These are phyloP conservation scores for Claviceps sp. DNA, from an alignment of 2,329 filamentous ascomycete species.

Conservation along the genomic window DNA sequence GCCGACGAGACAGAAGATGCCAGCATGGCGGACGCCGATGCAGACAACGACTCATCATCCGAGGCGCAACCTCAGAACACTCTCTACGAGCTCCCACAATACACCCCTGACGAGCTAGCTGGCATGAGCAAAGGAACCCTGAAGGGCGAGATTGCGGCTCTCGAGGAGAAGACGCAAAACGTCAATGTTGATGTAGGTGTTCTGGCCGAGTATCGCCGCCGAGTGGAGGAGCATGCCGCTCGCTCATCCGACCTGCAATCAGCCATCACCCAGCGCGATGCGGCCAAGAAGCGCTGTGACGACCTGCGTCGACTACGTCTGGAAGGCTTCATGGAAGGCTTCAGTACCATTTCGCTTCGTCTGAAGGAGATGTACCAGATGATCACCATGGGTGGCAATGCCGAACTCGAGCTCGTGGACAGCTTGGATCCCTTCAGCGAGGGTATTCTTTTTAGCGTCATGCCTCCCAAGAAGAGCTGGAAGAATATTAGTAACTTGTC, in stretches of 20 bases:
- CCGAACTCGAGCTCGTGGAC: constrained; percentile 92
- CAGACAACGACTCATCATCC: constrained; percentile 11
- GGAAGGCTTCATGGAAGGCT: constrained; percentile 97
- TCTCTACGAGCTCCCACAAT: constrained; percentile 56
- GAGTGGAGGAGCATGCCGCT: constrained; percentile 68
- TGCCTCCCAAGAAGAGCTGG: constrained; percentile 99
- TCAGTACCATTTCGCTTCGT: constrained; percentile 82
- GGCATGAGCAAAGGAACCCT: constrained; percentile 51
- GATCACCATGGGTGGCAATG: constrained; percentile 99
- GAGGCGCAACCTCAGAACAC: constrained; percentile 19
- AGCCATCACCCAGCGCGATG: constrained; percentile 66
- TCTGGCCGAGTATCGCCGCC: constrained; percentile 73
- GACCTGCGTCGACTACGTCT: constrained; percentile 80
- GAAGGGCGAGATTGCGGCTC: constrained; percentile 46
- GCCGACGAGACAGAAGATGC: constrained; percentile 14
- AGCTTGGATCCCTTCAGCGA: constrained; percentile 93
- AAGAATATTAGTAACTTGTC: constrained; percentile 96
- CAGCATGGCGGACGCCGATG: constrained; percentile 9
- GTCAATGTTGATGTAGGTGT: constrained; percentile 81
- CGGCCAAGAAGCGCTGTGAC: constrained; percentile 83
- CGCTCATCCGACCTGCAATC: constrained; percentile 73
- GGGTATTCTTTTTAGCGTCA: constrained; percentile 92
- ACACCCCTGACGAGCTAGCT: constrained; percentile 57
- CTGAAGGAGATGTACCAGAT: constrained; percentile 99
- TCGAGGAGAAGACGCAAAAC: constrained; percentile 65